phyloP scores from a whole-genome alignment of 345 rosid genomes.

The Citrus mangshanensis region DNA sequence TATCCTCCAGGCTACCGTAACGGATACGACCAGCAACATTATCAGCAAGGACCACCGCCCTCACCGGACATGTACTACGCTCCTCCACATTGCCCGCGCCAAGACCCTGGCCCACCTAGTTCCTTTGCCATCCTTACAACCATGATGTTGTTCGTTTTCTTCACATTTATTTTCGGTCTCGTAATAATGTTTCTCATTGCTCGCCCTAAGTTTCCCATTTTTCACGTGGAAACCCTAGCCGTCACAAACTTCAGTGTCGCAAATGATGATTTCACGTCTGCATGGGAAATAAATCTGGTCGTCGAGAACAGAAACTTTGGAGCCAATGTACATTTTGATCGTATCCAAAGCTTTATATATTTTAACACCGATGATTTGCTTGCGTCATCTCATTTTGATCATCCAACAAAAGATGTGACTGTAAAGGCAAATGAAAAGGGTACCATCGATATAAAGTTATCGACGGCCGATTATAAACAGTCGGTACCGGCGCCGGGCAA shows the following conservation, averaged over 20 bases:
- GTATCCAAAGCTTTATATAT: constrained; percentile 23
- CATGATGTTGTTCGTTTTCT: constrained; percentile 30
- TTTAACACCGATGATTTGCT: constrained; percentile 16
- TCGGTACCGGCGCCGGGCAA: neutral
- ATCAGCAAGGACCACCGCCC: constrained; percentile 40
- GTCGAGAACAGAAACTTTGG: constrained; percentile 30
- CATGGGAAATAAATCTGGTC: constrained; percentile 30
- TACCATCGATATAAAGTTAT: neutral
- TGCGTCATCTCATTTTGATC: constrained; percentile 10
- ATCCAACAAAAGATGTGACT: constrained; percentile 12
- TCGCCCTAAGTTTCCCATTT: constrained; percentile 32
- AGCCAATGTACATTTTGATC: constrained; percentile 18
- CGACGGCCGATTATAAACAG: constrained; percentile 2
- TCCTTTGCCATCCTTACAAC: constrained; percentile 35
- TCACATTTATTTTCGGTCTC: constrained; percentile 29
- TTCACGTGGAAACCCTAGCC: constrained; percentile 25
- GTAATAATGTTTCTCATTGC: constrained; percentile 23
- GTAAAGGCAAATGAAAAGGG: neutral
- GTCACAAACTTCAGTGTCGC: constrained; percentile 33
- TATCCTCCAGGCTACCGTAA: constrained; percentile 25
- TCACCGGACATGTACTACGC: constrained; percentile 46
- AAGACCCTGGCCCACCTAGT: neutral
- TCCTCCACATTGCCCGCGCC: neutral
- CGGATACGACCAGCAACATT: constrained; percentile 8
- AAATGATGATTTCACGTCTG: constrained; percentile 22